phyloP scores from a whole-genome alignment of 225 moss, liverwort and hornwort genomes.

The Lunularia cruciata region DNA sequence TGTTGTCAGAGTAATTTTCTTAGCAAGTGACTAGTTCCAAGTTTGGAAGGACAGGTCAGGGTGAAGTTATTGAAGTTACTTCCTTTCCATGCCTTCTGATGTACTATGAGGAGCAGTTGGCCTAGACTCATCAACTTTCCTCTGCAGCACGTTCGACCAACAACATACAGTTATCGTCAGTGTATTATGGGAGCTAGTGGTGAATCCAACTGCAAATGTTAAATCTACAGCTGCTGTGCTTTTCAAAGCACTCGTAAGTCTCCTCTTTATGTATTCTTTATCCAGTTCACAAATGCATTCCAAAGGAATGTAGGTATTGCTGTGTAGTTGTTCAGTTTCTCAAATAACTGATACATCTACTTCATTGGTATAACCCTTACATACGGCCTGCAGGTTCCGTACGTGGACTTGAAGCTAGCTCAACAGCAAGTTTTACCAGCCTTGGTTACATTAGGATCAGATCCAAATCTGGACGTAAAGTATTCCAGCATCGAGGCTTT shows the following conservation, averaged over 20 bases:
- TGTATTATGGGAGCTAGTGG: conserved; percentile 94
- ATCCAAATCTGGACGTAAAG: conserved; percentile 92
- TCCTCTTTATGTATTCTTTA: too few species aligned
- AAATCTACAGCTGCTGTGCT: conserved; percentile 91
- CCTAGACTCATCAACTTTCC: background rate
- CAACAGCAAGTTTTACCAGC: conserved; percentile 94
- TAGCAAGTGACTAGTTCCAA: background rate
- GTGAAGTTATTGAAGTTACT: background rate
- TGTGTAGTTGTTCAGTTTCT: background rate
- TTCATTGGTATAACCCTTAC: background rate
- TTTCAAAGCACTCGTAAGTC: conserved; percentile 73
- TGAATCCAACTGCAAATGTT: conserved; percentile 76
- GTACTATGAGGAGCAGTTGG: background rate
- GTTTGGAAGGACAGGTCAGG: background rate
- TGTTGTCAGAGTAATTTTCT: background rate
- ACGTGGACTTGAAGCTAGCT: conserved; percentile 82
- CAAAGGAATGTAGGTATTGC: background rate
- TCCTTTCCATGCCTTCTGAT: background rate
- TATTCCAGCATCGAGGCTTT: conserved; percentile 97
- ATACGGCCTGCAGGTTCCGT: conserved; percentile 58
- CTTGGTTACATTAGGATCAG: conserved; percentile 89
- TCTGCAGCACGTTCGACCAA: conserved; percentile 74
- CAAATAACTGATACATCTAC: background rate
- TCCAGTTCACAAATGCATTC: too few species aligned
- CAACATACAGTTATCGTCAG: conserved; percentile 78